Conservation (phyloP, 805 yeast species). For the Candida anglica region DNA sequence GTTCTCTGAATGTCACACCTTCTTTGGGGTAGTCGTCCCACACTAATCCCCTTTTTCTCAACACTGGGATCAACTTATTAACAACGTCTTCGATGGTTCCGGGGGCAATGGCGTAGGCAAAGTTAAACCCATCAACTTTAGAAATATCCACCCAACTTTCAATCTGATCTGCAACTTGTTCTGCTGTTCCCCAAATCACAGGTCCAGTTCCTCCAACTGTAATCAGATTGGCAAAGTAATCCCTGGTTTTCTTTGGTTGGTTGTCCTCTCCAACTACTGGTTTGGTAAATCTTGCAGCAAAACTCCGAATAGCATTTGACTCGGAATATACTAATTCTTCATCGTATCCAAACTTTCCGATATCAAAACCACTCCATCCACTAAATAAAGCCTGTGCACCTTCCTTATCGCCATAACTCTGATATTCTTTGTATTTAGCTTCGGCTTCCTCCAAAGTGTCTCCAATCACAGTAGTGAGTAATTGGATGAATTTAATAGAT, state of each 20-base stretch:
- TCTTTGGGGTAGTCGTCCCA: constrained; percentile 34
- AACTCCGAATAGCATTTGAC: constrained; percentile 27
- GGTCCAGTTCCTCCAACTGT: constrained; percentile 27
- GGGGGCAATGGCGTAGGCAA: constrained; percentile 33
- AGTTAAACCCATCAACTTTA: constrained; percentile 42
- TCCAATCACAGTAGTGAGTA: constrained; percentile 33
- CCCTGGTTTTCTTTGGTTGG: constrained; percentile 17
- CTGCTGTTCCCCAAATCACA: constrained; percentile 29
- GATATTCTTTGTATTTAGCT: constrained; percentile 28
- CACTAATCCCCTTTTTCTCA: constrained; percentile 29
- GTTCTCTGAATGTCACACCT: constrained; percentile 34
- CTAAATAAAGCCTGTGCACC: constrained; percentile 39
- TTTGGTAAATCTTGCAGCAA: constrained; percentile 30
- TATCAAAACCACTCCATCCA: constrained; percentile 41
- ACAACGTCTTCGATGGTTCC: constrained; percentile 35
- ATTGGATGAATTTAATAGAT: constrained; percentile 32
- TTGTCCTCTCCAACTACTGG: constrained; percentile 18
- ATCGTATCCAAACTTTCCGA: constrained; percentile 26
- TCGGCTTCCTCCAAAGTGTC: constrained; percentile 39
- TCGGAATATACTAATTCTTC: constrained; percentile 28
- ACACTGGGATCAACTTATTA: constrained; percentile 32
- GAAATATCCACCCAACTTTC: constrained; percentile 34
- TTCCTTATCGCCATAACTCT: constrained; percentile 31
- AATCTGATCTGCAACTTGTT: constrained; percentile 36
- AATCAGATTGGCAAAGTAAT: constrained; percentile 23